phyloP scores from a whole-genome alignment of 805 yeast species.

The Limtongozyma cylindracea region DNA sequence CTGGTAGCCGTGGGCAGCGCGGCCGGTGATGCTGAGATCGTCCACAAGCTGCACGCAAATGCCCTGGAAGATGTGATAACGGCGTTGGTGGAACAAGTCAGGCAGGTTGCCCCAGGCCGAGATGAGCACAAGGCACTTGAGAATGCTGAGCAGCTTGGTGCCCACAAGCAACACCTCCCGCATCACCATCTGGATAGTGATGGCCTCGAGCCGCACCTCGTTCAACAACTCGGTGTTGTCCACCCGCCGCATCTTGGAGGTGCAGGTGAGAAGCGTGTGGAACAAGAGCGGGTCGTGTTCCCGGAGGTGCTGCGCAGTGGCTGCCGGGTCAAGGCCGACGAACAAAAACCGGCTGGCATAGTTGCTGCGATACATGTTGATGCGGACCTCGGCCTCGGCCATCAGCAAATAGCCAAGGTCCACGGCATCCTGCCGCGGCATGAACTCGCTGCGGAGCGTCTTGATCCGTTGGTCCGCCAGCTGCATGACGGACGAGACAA shows the following conservation, averaged over 20 bases:
- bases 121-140: constrained; percentile 33
- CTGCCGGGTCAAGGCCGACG: constrained; percentile 20
- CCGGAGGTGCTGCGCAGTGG: constrained; percentile 21
- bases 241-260: constrained; percentile 18
- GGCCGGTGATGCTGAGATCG: constrained; percentile 50
- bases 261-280: constrained; percentile 34
- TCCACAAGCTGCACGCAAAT: constrained; percentile 43
- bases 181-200: constrained; percentile 21
- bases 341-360: constrained; percentile 29
- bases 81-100: constrained; percentile 55
- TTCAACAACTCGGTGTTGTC: constrained; percentile 10
- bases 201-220: constrained; percentile 22
- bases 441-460: constrained; percentile 6
- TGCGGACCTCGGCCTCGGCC: constrained; percentile 31
- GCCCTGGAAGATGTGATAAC: constrained; percentile 44
- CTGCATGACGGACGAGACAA: constrained; percentile 6
- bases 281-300: constrained; percentile 32
- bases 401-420: constrained; percentile 26
- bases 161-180: constrained; percentile 47
- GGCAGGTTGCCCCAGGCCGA: constrained; percentile 70
- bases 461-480: constrained; percentile 16
- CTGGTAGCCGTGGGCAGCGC: constrained; percentile 7
- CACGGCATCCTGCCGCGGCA: constrained; percentile 19
- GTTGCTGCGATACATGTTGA: constrained; percentile 19
- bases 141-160: constrained; percentile 38